These are phyloP conservation scores for Pyrenochaeta sp. DNA, from an alignment of 2,329 filamentous ascomycete species.

Conservation along the genomic window DNA sequence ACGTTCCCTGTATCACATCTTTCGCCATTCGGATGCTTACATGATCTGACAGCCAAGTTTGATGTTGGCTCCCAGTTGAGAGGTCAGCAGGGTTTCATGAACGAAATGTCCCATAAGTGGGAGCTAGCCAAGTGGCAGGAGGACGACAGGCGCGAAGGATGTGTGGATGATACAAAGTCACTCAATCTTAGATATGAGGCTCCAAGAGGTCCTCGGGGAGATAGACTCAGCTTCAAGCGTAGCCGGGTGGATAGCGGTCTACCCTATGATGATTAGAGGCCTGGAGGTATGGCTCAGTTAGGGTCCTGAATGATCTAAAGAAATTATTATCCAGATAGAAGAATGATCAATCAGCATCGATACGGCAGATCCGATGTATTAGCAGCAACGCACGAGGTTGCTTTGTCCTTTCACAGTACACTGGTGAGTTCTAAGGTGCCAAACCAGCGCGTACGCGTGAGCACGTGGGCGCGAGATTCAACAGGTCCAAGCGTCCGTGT, in stretches of 20 bases:
- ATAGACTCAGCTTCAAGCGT: slow-evolving; percentile 3
- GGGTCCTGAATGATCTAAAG: no score
- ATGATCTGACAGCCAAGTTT: slow-evolving; percentile 19
- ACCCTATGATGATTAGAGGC: not conserved
- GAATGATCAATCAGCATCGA: no score
- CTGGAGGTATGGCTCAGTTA: not conserved
- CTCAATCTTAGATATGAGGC: slow-evolving; percentile 1
- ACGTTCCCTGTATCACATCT: not conserved
- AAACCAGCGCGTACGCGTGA: slow-evolving; percentile 22
- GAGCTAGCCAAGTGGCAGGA: slow-evolving; percentile 4
- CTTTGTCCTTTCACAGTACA: no score
- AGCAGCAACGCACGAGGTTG: no score
- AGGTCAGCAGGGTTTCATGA: slow-evolving; percentile 25
- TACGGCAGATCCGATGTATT: no score
- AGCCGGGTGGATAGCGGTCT: not conserved
- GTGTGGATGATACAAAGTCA: slow-evolving; percentile 19
- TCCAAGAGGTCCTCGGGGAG: slow-evolving; percentile 4
- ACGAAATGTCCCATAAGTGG: slow-evolving; percentile 10
- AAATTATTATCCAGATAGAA: no score
- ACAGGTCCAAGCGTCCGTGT: slow-evolving; percentile 22
- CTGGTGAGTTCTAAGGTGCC: no score
- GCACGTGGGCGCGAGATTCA: slow-evolving; percentile 28
- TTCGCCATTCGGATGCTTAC: not conserved
- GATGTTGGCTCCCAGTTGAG: slow-evolving; percentile 23
- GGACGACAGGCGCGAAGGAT: slow-evolving; percentile 2